Base-by-base conservation (phyloP, 2,329 filamentous ascomycete species). In the Phyllosticta citrichinensis region DNA sequence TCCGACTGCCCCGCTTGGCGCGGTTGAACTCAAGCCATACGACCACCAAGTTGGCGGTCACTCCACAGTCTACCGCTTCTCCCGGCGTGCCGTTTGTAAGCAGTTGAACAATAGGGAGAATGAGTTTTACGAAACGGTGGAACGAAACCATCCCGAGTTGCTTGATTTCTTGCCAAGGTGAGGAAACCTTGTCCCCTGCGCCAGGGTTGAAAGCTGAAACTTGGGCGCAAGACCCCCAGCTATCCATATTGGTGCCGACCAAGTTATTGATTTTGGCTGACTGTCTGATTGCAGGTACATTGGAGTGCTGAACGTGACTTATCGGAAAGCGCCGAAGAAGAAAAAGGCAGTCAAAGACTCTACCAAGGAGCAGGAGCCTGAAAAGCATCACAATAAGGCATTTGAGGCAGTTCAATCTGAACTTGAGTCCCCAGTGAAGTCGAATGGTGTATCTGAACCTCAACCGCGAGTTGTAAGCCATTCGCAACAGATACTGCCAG, bases 101-200 rank as follows among this genome's bases (percentile, higher is more conserved):
- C 91, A 97, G 76, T 83, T 99, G 70, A 99, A 96, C 74, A 99
- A 96, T 73, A 84, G 93, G 69, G 94, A 99, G 72, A 99, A 99
- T 74, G 91, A 96, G 75, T 99, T 99, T 72, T 99, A 99, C 74
- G 94, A 99, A 75, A 94, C 87, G 60, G 90, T 97, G 68, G 94
- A 99, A 77, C 86, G 85, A 69, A 85, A 90, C 66, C 93, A 99
- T 74, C 89, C 91, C 65, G 88, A 96, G 70, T 81, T 99, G 68
- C 78, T 99, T 63, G 85, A 88, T 52, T 99, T 97, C 71, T 80
- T 99, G 65, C 94, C 94, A 65, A 91, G 92, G 74, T 76, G 75
- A 65, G 75, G n/a, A n/a, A n/a, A 65, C 54, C 17, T 51, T 53
- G 63, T 61, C 62, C 51, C 56, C 52, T 62, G 65, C 64, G 53